Conservation (phyloP, 2,329 filamentous ascomycete species). For the Helminthosporium solani region DNA sequence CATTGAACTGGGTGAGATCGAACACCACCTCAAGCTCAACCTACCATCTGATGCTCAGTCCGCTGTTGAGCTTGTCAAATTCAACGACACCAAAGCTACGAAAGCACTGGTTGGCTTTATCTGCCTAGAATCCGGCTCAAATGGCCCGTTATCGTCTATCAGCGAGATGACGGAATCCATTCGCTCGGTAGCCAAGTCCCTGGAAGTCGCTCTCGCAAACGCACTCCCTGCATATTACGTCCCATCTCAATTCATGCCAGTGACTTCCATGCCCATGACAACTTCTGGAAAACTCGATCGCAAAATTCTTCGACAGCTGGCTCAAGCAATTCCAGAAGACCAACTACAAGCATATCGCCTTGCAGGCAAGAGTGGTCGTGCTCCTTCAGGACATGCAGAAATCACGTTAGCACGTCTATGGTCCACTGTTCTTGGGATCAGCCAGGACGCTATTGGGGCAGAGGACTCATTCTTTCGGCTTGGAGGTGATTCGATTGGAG, state of each 20-base stretch:
- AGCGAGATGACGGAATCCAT: conserved; percentile 22
- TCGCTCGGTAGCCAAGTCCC: conserved; percentile 21
- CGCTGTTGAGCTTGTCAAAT: conserved; percentile 46
- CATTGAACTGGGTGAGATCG: conserved; percentile 50
- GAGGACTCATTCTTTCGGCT: conserved; percentile 51
- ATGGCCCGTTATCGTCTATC: conserved; percentile 28
- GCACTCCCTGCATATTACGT: conserved; percentile 47
- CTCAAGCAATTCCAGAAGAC: conserved; percentile 32
- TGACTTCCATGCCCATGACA: conserved; percentile 44
- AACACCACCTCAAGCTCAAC: conserved; percentile 44
- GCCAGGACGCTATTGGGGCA: conserved; percentile 41
- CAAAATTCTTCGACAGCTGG: conserved; percentile 40
- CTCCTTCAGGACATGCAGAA: conserved; percentile 27
- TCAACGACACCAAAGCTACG: conserved; percentile 23
- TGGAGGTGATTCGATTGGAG: conserved; percentile 51
- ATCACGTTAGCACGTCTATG: conserved; percentile 36
- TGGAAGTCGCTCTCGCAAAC: conserved; percentile 29
- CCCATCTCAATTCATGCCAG: conserved; percentile 46
- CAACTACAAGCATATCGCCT: conserved; percentile 27
- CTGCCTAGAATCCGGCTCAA: conserved; percentile 14
- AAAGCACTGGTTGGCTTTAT: conserved; percentile 34
- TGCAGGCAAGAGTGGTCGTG: conserved; percentile 31
- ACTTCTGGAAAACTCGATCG: conserved; percentile 49
- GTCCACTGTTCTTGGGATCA: conserved; percentile 43
- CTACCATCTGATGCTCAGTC: conserved; percentile 42